Conservation (phyloP, 1,284 basidiomycete species). For the Trichosporon coremiiforme region DNA sequence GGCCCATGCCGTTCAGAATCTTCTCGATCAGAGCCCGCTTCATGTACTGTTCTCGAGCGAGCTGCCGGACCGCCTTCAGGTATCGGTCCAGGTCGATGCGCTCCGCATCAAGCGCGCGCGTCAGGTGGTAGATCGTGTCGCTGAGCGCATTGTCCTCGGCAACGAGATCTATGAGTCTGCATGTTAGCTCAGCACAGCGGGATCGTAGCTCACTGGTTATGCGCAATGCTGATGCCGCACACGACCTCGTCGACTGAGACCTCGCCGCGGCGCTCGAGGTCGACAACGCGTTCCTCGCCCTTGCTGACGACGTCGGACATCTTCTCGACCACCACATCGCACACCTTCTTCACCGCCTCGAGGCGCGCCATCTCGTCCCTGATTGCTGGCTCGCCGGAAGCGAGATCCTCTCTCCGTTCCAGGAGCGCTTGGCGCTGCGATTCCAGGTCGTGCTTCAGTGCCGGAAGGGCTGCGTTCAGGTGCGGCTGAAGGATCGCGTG, state of each 20-base stretch:
- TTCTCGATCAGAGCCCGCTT: constrained; percentile 81
- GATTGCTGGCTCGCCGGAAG: constrained; percentile 86
- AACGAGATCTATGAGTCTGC: constrained; percentile 85
- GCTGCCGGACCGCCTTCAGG: constrained; percentile 78
- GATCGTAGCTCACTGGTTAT: constrained; percentile 85
- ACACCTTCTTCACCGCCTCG: constrained; percentile 91
- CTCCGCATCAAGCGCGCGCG: constrained; percentile 87
- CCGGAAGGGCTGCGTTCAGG: constrained; percentile 68
- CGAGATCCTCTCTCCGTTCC: constrained; percentile 77
- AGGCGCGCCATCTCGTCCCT: constrained; percentile 94
- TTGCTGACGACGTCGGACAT: constrained; percentile 66
- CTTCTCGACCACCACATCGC: constrained; percentile 71
- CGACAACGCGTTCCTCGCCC: constrained; percentile 68
- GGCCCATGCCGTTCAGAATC: constrained; percentile 71
- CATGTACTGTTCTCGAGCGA: constrained; percentile 85
- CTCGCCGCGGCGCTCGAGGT: constrained; percentile 65
- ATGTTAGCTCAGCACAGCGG: background rate
- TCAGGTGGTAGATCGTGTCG: constrained; percentile 96
- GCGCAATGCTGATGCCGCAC: constrained; percentile 90
- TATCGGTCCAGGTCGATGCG: constrained; percentile 90
- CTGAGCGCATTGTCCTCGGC: constrained; percentile 99
- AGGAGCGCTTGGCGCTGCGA: constrained; percentile 74
- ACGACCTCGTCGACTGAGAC: constrained; percentile 82
- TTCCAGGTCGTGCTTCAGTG: constrained; percentile 67
- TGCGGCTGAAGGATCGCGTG: constrained; percentile 78